Conservation (phyloP, 139 green algal genomes). For the Chlorella sp. region DNA sequence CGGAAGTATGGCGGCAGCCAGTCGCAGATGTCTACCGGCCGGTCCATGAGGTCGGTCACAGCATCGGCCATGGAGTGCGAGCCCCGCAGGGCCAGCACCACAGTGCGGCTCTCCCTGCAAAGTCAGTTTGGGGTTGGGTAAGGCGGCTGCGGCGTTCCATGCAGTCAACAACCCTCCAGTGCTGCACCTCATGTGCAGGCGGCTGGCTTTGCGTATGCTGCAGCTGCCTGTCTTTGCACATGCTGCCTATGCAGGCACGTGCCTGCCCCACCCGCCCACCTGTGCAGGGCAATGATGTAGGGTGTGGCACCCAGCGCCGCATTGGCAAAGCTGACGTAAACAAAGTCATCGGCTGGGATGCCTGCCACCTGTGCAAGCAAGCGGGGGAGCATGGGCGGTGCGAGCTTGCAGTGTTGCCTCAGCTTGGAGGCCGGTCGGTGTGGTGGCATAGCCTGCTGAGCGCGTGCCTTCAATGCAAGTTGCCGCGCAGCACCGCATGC, state of each 20-base stretch:
- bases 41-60: conserved; percentile 29
- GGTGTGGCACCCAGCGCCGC: neutral
- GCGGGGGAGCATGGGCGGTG: neutral
- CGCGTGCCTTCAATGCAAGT: too few relatives aligned
- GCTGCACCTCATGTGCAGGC: too few relatives aligned
- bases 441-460: too few relatives aligned
- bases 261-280: neutral
- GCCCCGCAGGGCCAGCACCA: conserved; percentile 10
- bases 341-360: conserved; percentile 2
- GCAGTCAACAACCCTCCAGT: too few relatives aligned
- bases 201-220: too few relatives aligned
- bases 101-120: neutral
- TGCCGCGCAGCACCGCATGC: too few relatives aligned
- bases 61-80: conserved; percentile 1
- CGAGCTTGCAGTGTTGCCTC: too few relatives aligned
- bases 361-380: neutral
- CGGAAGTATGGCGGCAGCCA: neutral
- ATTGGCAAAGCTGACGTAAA: conserved; percentile 15
- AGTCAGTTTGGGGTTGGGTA: too few relatives aligned
- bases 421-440: too few relatives aligned
- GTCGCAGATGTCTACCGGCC: conserved; percentile 13
- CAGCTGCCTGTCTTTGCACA: too few relatives aligned
- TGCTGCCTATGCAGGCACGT: too few relatives aligned
- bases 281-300: conserved; percentile 6
- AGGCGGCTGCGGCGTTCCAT: too few relatives aligned